These are phyloP conservation scores for Astragalus membranaceus DNA, from an alignment of 306 rosid species.

Conservation along the genomic window DNA sequence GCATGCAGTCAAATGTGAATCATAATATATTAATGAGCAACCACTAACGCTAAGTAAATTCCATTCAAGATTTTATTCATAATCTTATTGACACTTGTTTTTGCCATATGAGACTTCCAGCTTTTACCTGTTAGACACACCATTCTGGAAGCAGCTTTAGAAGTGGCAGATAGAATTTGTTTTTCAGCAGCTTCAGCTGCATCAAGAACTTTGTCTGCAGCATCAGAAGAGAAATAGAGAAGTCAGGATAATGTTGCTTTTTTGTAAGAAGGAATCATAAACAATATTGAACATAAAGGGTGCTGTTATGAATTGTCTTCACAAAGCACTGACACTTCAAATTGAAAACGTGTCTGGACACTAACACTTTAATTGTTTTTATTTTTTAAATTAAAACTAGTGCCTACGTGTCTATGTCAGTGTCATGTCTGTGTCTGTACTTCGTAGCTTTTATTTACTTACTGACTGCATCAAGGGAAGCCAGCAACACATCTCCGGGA, in stretches of 20 bases:
- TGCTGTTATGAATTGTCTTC: background rate
- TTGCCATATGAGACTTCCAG: background rate
- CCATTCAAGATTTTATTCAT: too few relatives aligned
- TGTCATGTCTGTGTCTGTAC: too few relatives aligned
- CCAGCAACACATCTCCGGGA: slow-evolving; percentile 85
- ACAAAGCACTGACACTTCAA: background rate
- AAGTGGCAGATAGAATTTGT: slow-evolving; percentile 74
- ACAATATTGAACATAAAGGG: background rate
- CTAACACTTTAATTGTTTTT: too few relatives aligned
- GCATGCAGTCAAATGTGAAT: background rate
- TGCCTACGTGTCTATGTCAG: too few relatives aligned
- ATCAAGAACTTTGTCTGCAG: slow-evolving; percentile 74
- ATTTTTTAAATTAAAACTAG: too few relatives aligned
- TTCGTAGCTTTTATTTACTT: slow-evolving; percentile 27
- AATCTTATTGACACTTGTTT: too few relatives aligned
- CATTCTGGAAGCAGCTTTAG: slow-evolving; percentile 55
- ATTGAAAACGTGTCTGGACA: too few relatives aligned
- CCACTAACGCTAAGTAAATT: background rate
- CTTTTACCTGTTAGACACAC: slow-evolving; percentile 63
- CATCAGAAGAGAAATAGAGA: background rate
- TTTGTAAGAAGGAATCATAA: background rate
- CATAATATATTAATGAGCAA: background rate
- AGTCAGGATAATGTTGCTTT: background rate
- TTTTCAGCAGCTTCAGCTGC: slow-evolving; percentile 94
- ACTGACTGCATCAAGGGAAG: slow-evolving; percentile 92